Conservation (phyloP, 352 stramenopile genomes). For the Globisporangium camurandrum region DNA sequence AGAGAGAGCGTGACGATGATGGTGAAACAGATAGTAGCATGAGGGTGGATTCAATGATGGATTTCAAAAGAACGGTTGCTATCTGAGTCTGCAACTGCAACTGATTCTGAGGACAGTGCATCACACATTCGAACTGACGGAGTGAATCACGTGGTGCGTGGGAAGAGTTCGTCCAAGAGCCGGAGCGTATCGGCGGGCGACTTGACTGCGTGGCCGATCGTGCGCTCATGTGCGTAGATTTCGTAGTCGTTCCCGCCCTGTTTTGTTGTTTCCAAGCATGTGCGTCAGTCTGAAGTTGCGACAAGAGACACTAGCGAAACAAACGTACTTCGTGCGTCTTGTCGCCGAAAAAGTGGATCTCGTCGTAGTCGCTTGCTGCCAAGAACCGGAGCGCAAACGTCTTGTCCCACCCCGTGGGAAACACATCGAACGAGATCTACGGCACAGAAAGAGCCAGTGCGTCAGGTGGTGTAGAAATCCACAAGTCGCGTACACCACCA, state of each 20-base stretch:
- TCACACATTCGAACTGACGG: not conserved
- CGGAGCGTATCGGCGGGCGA: constrained; percentile 95
- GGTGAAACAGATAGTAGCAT: too few relatives aligned
- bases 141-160: constrained; percentile 23
- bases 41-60: too few relatives aligned
- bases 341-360: constrained; percentile 99
- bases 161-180: constrained; percentile 96
- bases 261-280: not conserved
- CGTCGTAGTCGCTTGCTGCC: constrained; percentile 93
- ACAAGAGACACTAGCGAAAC: not conserved
- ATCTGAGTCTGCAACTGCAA: too few relatives aligned
- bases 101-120: too few relatives aligned
- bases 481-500: too few relatives aligned
- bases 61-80: too few relatives aligned
- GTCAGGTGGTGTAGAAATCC: too few relatives aligned
- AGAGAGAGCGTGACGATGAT: too few relatives aligned
- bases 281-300: not conserved
- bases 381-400: constrained; percentile 97
- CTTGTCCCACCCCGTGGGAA: constrained; percentile 98
- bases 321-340: constrained; percentile 92
- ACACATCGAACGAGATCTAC: constrained; percentile 98
- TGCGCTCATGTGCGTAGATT: constrained; percentile 95
- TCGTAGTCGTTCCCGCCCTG: constrained; percentile 98
- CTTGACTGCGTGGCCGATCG: constrained; percentile 96
- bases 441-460: too few relatives aligned